phyloP scores from a whole-genome alignment of 192 early-diverging fungal genomes.

The Obelidium mucronatum region DNA sequence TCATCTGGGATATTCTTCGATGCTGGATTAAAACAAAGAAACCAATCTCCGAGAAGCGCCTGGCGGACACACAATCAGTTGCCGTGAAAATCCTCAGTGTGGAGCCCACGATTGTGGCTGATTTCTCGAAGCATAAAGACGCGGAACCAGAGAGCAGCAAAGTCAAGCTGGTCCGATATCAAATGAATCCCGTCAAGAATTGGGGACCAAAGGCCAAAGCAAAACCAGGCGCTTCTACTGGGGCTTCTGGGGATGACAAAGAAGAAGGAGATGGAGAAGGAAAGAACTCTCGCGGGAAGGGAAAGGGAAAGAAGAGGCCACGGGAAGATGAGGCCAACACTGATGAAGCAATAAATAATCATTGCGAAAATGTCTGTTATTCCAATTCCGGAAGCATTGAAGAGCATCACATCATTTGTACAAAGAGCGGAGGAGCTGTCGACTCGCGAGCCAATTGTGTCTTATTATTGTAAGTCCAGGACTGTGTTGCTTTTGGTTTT shows the following conservation, averaged over 20 bases:
- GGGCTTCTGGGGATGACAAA: background rate
- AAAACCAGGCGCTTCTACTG: slow-evolving; percentile 16
- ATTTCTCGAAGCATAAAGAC: slow-evolving; percentile 68
- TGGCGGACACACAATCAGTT: slow-evolving; percentile 71
- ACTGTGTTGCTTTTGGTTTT: background rate
- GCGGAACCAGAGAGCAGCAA: slow-evolving; percentile 78
- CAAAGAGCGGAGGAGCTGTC: slow-evolving; percentile 83
- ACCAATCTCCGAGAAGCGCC: slow-evolving; percentile 72
- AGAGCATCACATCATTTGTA: slow-evolving; percentile 75
- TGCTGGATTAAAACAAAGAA: slow-evolving; percentile 72
- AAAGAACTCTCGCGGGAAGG: background rate
- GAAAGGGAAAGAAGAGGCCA: background rate
- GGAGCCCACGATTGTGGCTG: slow-evolving; percentile 59
- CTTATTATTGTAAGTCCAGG: slow-evolving; percentile 86
- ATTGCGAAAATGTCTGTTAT: background rate
- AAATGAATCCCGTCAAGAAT: slow-evolving; percentile 92
- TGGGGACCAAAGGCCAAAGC: slow-evolving; percentile 91
- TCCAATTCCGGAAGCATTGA: slow-evolving; percentile 48
- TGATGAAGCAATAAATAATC: background rate
- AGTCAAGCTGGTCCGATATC: slow-evolving; percentile 88
- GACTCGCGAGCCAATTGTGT: slow-evolving; percentile 82
- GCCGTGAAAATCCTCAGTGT: slow-evolving; percentile 63
- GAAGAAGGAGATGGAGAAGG: background rate
- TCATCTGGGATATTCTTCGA: slow-evolving; percentile 94
- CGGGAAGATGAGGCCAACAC: background rate